These are phyloP conservation scores for Arabidopsis hybrid DNA, from an alignment of 441 rosid genomes.

Conservation along the genomic window DNA sequence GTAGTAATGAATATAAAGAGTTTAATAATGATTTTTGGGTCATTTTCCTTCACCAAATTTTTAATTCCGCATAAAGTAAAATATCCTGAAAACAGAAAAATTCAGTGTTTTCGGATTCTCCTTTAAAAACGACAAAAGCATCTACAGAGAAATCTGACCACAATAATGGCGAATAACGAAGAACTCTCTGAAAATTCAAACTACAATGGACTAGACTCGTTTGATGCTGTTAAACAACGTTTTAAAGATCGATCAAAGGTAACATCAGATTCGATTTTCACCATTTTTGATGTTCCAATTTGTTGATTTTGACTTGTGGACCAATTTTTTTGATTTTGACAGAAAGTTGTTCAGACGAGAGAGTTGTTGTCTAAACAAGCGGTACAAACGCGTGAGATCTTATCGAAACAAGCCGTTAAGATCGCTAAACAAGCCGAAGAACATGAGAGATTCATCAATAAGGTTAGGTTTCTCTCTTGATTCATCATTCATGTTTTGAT, in stretches of 20 bases:
- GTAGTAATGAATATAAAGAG: not conserved
- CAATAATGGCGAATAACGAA: conserved; percentile 56
- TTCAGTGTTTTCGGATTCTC: conserved; percentile 1
- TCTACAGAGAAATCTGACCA: conserved; percentile 14
- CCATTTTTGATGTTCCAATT: not conserved
- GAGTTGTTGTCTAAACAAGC: conserved; percentile 83
- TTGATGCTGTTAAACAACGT: conserved; percentile 51
- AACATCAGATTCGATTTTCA: conserved; percentile 1
- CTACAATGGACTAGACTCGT: conserved; percentile 48
- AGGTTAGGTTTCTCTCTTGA: conserved; percentile 50
- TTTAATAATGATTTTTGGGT: not conserved
- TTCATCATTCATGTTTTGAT: not conserved
- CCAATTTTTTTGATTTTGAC: not conserved
- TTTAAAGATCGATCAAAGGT: conserved; percentile 83
- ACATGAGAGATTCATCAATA: conserved; percentile 84
- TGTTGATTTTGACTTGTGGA: conserved; percentile 17
- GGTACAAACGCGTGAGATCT: conserved; percentile 75
- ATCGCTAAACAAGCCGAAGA: conserved; percentile 95
- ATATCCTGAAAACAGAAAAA: not conserved
- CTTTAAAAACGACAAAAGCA: conserved; percentile 15
- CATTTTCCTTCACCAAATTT: not conserved
- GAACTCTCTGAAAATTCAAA: conserved; percentile 56
- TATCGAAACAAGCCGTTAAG: conserved; percentile 92
- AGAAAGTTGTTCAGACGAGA: conserved; percentile 86
- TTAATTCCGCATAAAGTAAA: not conserved